Conservation (phyloP, 1,284 basidiomycete genomes). For the Leccinum huronense region DNA sequence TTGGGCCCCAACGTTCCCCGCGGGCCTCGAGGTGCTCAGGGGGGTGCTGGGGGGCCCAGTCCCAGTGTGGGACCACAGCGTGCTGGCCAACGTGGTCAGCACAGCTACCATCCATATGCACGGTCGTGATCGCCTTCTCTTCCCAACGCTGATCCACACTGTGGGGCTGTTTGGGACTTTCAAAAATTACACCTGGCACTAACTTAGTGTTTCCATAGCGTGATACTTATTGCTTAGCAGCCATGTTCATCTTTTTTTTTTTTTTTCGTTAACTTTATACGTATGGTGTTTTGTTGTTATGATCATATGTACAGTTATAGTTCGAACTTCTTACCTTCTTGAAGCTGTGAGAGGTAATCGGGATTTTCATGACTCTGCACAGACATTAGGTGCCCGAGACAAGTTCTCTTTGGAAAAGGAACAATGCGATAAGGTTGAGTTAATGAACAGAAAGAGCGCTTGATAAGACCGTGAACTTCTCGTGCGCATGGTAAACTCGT, state of each 20-base stretch:
- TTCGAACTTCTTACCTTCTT: background rate
- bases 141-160: background rate
- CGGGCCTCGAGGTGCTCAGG: conserved; percentile 62
- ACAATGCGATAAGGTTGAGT: background rate
- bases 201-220: conserved; percentile 4
- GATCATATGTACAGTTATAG: conserved; percentile 8
- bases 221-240: conserved; percentile 6
- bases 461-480: background rate
- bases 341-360: background rate
- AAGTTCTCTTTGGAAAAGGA: background rate
- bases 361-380: background rate
- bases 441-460: background rate
- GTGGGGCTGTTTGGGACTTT: background rate
- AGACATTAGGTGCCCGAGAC: background rate
- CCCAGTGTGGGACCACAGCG: conserved; percentile 70
- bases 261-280: conserved; percentile 19
- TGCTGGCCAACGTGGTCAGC: conserved; percentile 64
- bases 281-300: conserved; percentile 12
- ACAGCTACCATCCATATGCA: conserved; percentile 79
- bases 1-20: conserved; percentile 60
- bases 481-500: background rate
- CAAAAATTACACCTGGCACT: conserved; percentile 18
- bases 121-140: conserved; percentile 41
- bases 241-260: conserved; percentile 9
- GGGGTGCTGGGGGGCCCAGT: conserved; percentile 41